Evolutionary conservation across 1,284 basidiomycete genomes (phyloP).

Genomic region (Phellopilus nigrolimitatus): DNA sequence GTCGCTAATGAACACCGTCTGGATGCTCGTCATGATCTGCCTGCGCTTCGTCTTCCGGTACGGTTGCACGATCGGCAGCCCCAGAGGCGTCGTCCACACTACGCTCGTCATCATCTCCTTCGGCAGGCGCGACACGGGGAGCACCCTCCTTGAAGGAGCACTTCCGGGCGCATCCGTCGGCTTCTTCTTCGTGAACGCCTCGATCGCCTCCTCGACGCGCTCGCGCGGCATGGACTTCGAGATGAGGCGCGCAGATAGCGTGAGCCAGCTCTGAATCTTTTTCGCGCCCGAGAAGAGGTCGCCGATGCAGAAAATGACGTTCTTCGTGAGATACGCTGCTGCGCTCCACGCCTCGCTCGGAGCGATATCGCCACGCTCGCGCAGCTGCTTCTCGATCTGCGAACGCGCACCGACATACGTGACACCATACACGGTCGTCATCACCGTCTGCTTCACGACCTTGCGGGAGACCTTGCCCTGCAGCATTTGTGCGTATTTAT

Average conservation of each 20-base stretch:
- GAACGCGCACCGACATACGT: constrained; percentile 94
- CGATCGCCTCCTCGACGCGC: constrained; percentile 54
- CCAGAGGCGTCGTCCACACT: constrained; percentile 94
- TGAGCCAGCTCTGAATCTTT: constrained; percentile 91
- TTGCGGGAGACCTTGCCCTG: constrained; percentile 85
- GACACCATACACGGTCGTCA: constrained; percentile 99
- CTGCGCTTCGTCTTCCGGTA: constrained; percentile 84
- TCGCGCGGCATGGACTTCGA: constrained; percentile 82
- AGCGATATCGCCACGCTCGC: constrained; percentile 71
- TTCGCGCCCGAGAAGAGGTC: constrained; percentile 92
- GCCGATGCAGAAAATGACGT: constrained; percentile 80
- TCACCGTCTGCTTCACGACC: constrained; percentile 98
- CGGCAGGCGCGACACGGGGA: constrained; percentile 41
- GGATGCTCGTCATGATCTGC: constrained; percentile 82
- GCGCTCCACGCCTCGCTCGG: constrained; percentile 70
- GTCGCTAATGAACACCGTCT: constrained; percentile 92
- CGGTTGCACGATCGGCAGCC: constrained; percentile 93
- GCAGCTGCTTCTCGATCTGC: constrained; percentile 90
- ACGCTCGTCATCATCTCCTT: constrained; percentile 96
- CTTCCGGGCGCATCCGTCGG: constrained; percentile 10
- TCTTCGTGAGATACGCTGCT: constrained; percentile 81
- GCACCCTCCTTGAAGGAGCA: neutral
- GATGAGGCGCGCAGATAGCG: constrained; percentile 74
- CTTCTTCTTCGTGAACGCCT: constrained; percentile 24
- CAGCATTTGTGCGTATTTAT: constrained; percentile 60